Evolutionary conservation across 2,329 filamentous ascomycete genomes (phyloP).

Genomic region (Aspergillus fijiensis): DNA sequence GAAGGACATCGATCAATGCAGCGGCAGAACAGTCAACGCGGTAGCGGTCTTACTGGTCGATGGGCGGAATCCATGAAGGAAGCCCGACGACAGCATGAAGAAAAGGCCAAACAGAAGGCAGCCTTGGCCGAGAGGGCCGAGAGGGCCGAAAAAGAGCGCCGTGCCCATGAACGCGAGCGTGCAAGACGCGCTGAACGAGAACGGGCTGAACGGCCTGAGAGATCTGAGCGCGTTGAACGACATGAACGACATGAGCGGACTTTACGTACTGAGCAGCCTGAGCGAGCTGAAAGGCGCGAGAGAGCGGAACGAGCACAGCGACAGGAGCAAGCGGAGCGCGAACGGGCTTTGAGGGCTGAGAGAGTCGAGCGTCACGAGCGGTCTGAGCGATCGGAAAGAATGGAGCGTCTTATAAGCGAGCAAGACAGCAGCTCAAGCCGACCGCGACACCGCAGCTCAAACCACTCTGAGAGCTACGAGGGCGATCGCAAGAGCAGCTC

Average conservation of each 20-base stretch:
- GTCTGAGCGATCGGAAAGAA: constrained; percentile 4
- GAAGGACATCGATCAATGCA: constrained; percentile 32
- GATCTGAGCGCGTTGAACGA: neutral
- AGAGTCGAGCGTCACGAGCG: constrained; percentile 12
- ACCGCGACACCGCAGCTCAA: constrained; percentile 22
- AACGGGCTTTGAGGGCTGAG: constrained; percentile 11
- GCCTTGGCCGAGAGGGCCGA: constrained; percentile 7
- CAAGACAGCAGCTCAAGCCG: constrained; percentile 8
- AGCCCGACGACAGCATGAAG: constrained; percentile 36
- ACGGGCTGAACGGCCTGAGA: neutral
- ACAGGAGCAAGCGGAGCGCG: neutral
- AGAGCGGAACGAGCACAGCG: constrained; percentile 9
- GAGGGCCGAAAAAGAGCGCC: constrained; percentile 21
- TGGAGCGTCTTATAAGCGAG: constrained; percentile 3
- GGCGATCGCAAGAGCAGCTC: constrained; percentile 24
- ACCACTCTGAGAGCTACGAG: constrained; percentile 27
- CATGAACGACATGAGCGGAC: constrained; percentile 5
- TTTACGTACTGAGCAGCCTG: constrained; percentile 20
- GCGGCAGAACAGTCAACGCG: constrained; percentile 35
- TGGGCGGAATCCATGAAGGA: constrained; percentile 39
- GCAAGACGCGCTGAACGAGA: neutral
- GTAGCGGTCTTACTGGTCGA: constrained; percentile 31
- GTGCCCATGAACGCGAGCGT: constrained; percentile 3
- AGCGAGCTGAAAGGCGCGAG: constrained; percentile 15
- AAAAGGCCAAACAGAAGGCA: constrained; percentile 27